These are phyloP conservation scores for Asterochloris erici DNA, from an alignment of 139 green algal genomes.

Conservation along the genomic window DNA sequence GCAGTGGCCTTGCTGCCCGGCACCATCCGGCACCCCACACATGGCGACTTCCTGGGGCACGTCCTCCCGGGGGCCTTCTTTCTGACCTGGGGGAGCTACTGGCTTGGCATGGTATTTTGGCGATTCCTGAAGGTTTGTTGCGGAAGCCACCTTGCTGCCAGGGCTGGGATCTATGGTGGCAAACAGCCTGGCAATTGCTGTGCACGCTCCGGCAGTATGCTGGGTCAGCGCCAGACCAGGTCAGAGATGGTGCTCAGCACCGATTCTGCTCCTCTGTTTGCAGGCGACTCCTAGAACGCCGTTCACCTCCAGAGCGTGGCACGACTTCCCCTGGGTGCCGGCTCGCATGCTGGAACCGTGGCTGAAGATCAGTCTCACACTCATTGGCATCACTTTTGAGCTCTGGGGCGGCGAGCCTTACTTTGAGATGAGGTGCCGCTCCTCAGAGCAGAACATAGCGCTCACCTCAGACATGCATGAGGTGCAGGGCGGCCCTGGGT, in stretches of 20 bases:
- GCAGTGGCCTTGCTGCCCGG: background rate
- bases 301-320: slow-evolving; percentile 41
- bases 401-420: slow-evolving; percentile 47
- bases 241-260: no score
- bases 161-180: no score
- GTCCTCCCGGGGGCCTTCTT: slow-evolving; percentile 38
- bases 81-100: slow-evolving; percentile 49
- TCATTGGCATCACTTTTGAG: slow-evolving; percentile 52
- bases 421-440: no score
- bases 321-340: slow-evolving; percentile 21
- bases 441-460: no score
- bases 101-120: slow-evolving; percentile 33
- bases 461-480: no score
- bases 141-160: no score
- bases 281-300: slow-evolving; percentile 13
- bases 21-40: slow-evolving; percentile 21
- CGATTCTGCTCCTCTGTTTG: no score
- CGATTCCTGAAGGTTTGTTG: background rate
- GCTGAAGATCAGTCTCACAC: slow-evolving; percentile 47
- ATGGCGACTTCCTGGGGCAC: slow-evolving; percentile 47
- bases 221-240: no score
- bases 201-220: no score
- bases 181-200: no score
- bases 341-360: slow-evolving; percentile 44
- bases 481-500: no score